These are phyloP conservation scores for Mortierella sp. DNA, from an alignment of 371 early-diverging fungal genomes.

Conservation along the genomic window DNA sequence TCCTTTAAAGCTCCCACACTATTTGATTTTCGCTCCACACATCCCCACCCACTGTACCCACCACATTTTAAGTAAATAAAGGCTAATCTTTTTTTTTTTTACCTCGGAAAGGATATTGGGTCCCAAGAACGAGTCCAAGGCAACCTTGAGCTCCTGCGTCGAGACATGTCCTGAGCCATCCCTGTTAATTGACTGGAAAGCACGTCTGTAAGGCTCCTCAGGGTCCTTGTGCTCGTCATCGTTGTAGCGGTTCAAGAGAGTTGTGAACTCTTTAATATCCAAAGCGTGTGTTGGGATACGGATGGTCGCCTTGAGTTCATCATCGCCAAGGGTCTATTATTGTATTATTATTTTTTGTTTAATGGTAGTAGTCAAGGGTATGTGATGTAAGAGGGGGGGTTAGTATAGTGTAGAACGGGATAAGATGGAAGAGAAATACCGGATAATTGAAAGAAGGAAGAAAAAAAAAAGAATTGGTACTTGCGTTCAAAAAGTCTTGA, in stretches of 20 bases:
- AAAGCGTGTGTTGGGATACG: constrained; percentile 34
- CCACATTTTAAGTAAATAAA: too few relatives aligned
- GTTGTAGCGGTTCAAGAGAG: constrained; percentile 26
- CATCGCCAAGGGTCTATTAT: constrained; percentile 35
- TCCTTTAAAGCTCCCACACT: not conserved
- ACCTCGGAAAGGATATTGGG: constrained; percentile 42
- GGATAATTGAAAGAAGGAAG: not conserved
- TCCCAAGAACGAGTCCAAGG: constrained; percentile 27
- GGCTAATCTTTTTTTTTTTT: not conserved
- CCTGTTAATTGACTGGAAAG: constrained; percentile 37
- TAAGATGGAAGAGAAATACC: not conserved
- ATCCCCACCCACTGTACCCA: too few relatives aligned
- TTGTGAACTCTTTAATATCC: constrained; percentile 23
- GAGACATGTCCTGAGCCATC: constrained; percentile 41
- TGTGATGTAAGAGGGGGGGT: not conserved
- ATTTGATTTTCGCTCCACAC: too few relatives aligned
- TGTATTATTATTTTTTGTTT: not conserved
- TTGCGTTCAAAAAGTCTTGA: constrained; percentile 58
- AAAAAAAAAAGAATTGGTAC: not conserved
- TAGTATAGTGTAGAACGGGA: not conserved
- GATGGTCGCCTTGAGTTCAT: constrained; percentile 28
- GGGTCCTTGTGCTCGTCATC: constrained; percentile 26
- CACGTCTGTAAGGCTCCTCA: constrained; percentile 39
- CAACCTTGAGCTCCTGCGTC: constrained; percentile 27
- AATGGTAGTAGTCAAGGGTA: not conserved